Conservation (phyloP, 805 yeast genomes). For the Candida hungchunana region DNA sequence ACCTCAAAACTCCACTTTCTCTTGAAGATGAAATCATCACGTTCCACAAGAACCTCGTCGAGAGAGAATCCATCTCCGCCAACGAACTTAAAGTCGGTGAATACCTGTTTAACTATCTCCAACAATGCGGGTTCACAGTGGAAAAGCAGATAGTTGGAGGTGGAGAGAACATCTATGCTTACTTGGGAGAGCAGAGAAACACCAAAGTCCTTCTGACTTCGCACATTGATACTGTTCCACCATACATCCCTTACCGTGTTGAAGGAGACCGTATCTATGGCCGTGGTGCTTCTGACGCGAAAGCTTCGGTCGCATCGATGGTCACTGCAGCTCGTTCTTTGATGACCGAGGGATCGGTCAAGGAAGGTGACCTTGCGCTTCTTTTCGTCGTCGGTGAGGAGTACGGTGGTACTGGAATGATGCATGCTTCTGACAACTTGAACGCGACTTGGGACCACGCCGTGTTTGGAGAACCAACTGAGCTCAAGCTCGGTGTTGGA, state of each 20-base stretch:
- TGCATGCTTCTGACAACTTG: constrained; percentile 30
- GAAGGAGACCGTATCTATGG: constrained; percentile 51
- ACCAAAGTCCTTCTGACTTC: constrained; percentile 52
- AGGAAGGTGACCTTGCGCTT: constrained; percentile 53
- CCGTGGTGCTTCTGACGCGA: constrained; percentile 67
- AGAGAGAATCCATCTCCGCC: constrained; percentile 23
- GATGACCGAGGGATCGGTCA: constrained; percentile 31
- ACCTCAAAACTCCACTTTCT: not conserved
- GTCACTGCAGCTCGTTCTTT: constrained; percentile 50
- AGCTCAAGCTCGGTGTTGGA: constrained; percentile 60
- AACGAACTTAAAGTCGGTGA: constrained; percentile 19
- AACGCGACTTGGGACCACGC: constrained; percentile 53
- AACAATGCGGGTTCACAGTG: constrained; percentile 44
- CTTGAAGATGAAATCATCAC: constrained; percentile 21
- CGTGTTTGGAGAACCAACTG: constrained; percentile 79
- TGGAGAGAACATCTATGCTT: constrained; percentile 55
- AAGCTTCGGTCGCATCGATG: constrained; percentile 64
- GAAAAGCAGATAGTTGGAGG: constrained; percentile 35
- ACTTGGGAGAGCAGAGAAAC: constrained; percentile 37
- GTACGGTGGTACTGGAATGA: constrained; percentile 62
- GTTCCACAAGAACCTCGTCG: constrained; percentile 25
- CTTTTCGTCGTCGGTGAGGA: constrained; percentile 70
- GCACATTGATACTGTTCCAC: constrained; percentile 74
- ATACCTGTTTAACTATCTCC: constrained; percentile 16
- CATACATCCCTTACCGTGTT: constrained; percentile 47